These are phyloP conservation scores for Lactarius sanguifluus DNA, from an alignment of 768 basidiomycete species.

Conservation along the genomic window DNA sequence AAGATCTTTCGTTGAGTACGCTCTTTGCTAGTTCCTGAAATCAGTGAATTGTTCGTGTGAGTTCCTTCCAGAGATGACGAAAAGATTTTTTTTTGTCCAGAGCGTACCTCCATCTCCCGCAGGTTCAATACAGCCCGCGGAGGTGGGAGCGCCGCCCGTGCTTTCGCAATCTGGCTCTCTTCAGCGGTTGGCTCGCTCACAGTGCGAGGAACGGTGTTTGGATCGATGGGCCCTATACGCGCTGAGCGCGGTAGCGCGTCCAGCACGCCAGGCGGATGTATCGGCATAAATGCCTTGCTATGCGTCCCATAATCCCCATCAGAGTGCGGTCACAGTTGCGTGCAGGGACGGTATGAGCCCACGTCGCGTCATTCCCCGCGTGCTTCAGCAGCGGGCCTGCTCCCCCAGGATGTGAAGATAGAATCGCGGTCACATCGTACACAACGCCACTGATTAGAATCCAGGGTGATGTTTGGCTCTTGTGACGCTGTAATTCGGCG, in stretches of 20 bases:
- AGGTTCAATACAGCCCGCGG: conserved; percentile 35
- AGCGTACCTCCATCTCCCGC: conserved; percentile 33
- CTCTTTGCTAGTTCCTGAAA: conserved; percentile 32
- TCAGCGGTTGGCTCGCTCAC: conserved; percentile 32
- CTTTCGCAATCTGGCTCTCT: conserved; percentile 34
- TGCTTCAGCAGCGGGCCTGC: conserved; percentile 84
- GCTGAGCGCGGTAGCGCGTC: conserved; percentile 32
- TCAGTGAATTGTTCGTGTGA: background rate
- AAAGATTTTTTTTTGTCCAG: background rate
- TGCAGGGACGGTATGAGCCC: conserved; percentile 33
- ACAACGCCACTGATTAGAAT: conserved; percentile 26
- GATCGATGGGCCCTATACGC: conserved; percentile 35
- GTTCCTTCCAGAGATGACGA: background rate
- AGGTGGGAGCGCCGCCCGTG: conserved; percentile 31
- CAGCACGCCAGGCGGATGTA: conserved; percentile 28
- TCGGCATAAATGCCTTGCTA: conserved; percentile 31
- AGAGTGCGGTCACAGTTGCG: conserved; percentile 10
- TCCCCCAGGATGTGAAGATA: conserved; percentile 52
- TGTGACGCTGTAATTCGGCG: conserved; percentile 25
- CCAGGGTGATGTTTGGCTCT: conserved; percentile 5
- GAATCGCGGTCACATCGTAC: conserved; percentile 25
- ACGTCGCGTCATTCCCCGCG: conserved; percentile 89
- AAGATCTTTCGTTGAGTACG: conserved; percentile 34
- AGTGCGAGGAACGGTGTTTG: conserved; percentile 30
- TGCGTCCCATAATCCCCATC: conserved; percentile 6